These are phyloP conservation scores for Pseudognaphalium luteoalbum DNA, from an alignment of 129 eudicot species.

Conservation along the genomic window DNA sequence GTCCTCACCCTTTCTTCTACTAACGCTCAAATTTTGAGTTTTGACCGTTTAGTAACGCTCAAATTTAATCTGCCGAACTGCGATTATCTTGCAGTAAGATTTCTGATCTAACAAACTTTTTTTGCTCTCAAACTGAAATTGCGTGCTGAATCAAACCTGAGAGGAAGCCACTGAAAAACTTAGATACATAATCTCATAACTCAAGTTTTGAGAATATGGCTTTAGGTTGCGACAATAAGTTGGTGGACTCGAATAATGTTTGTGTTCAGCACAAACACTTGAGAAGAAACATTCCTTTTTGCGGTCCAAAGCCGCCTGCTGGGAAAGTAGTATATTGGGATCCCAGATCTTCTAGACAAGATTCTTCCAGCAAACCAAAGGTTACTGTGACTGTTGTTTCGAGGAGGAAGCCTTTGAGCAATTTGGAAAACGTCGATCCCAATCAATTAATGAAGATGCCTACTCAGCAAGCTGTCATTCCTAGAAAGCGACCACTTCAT, in stretches of 20 bases:
- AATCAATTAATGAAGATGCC: not conserved
- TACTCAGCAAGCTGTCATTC: not conserved
- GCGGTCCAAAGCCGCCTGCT: not conserved
- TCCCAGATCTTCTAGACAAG: not conserved
- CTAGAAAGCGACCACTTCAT: not conserved
- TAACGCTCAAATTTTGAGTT: too few relatives aligned
- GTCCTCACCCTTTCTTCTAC: too few relatives aligned
- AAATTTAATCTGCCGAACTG: too few relatives aligned
- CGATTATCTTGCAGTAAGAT: too few relatives aligned
- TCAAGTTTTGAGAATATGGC: not conserved
- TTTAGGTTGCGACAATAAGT: not conserved
- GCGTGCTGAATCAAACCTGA: not conserved
- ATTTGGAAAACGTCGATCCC: not conserved
- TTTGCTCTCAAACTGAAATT: not conserved
- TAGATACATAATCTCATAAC: not conserved
- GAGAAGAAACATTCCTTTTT: not conserved
- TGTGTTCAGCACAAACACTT: not conserved
- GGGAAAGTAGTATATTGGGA: not conserved
- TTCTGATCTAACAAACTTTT: too few relatives aligned
- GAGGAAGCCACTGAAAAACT: too few relatives aligned
- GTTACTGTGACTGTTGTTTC: not conserved
- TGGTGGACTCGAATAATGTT: not conserved
- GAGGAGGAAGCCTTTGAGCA: not conserved
- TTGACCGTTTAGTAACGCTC: too few relatives aligned
- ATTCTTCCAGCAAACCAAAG: not conserved